Evolutionary conservation across 768 basidiomycete species (phyloP).

Genomic region (Pulveroboletus frians): DNA sequence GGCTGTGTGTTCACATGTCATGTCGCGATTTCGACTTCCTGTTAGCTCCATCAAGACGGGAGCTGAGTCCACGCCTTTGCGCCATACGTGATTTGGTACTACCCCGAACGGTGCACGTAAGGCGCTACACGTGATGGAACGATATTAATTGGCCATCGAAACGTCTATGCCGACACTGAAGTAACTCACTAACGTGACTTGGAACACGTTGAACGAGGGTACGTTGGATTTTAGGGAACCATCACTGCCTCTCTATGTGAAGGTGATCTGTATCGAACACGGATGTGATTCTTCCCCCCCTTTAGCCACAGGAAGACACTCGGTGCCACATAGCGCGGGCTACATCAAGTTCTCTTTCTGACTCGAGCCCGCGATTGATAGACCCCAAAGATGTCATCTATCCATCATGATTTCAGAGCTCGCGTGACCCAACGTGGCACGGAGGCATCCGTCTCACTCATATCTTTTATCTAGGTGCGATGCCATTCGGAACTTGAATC

Average conservation of each 20-base stretch:
- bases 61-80: background rate
- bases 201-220: background rate
- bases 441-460: constrained; percentile 3
- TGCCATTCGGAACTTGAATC: background rate
- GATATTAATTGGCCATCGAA: background rate
- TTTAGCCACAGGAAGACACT: constrained; percentile 2
- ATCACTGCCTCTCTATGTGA: background rate
- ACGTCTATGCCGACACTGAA: background rate
- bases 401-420: too few species aligned
- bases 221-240: background rate
- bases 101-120: background rate
- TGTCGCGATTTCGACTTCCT: background rate
- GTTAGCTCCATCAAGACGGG: constrained; percentile 2
- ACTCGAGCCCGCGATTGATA: background rate
- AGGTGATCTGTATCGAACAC: background rate
- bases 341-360: constrained; percentile 1
- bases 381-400: background rate
- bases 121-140: background rate
- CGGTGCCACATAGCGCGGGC: background rate
- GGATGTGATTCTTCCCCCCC: background rate
- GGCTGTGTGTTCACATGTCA: background rate
- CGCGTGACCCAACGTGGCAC: background rate
- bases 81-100: too few species aligned
- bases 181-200: background rate
- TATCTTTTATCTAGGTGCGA: constrained; percentile 11